phyloP scores from a whole-genome alignment of 352 stramenopile genomes.

The Globisporangium yorkense region DNA sequence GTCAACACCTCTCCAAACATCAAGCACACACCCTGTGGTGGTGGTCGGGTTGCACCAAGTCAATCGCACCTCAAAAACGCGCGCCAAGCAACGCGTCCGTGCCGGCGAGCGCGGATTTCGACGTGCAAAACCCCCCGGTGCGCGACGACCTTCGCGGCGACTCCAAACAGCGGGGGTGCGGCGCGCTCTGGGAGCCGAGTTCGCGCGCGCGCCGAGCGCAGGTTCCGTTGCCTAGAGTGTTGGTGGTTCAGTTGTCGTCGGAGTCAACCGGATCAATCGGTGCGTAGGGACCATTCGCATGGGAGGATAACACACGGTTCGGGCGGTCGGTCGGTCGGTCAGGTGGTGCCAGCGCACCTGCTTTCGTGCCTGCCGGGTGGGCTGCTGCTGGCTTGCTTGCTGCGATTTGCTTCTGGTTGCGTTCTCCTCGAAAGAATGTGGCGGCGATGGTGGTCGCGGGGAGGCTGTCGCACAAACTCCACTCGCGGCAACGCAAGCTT shows the following conservation, averaged over 20 bases:
- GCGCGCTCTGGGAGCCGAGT: neutral
- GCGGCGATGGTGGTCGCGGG: too few species aligned
- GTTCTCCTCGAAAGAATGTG: too few species aligned
- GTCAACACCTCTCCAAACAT: neutral
- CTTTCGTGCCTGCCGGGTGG: neutral
- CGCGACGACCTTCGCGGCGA: conserved; percentile 4
- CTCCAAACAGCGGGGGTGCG: conserved; percentile 10
- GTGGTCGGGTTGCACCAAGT: neutral
- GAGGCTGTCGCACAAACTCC: neutral
- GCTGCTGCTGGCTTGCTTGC: neutral
- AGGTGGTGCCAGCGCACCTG: too few species aligned
- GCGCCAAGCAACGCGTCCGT: neutral
- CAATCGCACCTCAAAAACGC: conserved; percentile 13
- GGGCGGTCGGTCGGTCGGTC: neutral
- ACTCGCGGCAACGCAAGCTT: neutral
- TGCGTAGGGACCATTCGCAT: neutral
- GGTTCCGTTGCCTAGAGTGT: neutral
- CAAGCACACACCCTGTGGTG: neutral
- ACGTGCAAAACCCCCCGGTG: conserved; percentile 1
- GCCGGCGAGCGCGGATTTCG: conserved; percentile 5
- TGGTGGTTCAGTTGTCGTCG: neutral
- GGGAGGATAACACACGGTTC: neutral
- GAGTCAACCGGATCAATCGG: neutral
- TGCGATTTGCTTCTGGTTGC: neutral
- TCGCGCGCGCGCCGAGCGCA: neutral